These are phyloP conservation scores for Amanita molliuscula DNA, from an alignment of 768 basidiomycete species.

Conservation along the genomic window DNA sequence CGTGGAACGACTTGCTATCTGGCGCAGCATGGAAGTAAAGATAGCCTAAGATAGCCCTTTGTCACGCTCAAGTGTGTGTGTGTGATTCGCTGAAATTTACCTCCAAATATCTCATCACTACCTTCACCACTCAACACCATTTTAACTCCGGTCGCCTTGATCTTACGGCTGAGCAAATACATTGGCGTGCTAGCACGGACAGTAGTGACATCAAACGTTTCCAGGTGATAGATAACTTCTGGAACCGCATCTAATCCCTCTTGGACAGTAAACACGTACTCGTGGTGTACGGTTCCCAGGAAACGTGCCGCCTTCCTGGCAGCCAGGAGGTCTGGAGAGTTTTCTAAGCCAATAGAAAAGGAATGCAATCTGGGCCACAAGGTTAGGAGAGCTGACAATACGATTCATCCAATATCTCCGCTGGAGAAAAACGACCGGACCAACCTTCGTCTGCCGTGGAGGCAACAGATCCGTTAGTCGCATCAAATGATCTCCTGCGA, in stretches of 20 bases:
- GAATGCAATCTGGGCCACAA: conserved; percentile 97
- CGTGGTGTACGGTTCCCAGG: conserved; percentile 93
- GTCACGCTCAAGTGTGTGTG: background rate
- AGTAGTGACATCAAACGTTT: conserved; percentile 98
- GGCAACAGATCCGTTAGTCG: conserved; percentile 46
- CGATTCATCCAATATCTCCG: background rate
- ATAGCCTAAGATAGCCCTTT: conserved; percentile 52
- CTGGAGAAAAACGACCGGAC: conserved; percentile 7
- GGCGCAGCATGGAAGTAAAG: conserved; percentile 99
- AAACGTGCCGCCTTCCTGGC: conserved; percentile 89
- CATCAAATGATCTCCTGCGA: conserved; percentile 47
- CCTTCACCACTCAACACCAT: conserved; percentile 99
- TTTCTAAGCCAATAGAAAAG: conserved; percentile 91
- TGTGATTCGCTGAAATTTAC: conserved; percentile 25
- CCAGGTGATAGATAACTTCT: conserved; percentile 96
- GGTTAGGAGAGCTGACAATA: conserved; percentile 51
- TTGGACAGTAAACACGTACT: conserved; percentile 96
- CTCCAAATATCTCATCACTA: conserved; percentile 95
- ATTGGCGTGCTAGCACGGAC: conserved; percentile 97
- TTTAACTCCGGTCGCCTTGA: conserved; percentile 99
- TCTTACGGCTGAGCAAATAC: conserved; percentile 96
- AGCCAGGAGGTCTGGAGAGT: conserved; percentile 91
- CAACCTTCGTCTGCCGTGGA: conserved; percentile 39
- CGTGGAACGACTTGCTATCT: conserved; percentile 79
- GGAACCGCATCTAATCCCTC: conserved; percentile 96